Percentiles rank a stretch among this genome's conserved stretches.
Conservation (phyloP, 805 yeast genomes). For the Yamadazyma laniorum region DNA sequence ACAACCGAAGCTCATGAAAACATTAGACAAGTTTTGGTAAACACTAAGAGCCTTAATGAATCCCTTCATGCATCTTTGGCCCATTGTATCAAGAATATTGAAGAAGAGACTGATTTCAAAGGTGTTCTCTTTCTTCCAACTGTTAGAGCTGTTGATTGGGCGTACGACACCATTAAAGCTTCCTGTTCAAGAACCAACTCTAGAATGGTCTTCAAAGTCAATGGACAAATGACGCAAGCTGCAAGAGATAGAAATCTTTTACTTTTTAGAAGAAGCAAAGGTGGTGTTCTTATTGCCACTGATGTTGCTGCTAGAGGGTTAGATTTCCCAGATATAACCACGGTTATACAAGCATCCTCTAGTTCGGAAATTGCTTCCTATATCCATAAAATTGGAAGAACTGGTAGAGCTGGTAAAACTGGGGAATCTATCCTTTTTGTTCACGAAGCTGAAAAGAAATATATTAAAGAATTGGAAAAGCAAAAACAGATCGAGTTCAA, state of each 20-base stretch:
- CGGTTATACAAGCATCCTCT: slow-evolving; percentile 82
- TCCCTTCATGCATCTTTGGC: slow-evolving; percentile 55
- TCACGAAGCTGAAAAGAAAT: slow-evolving; percentile 56
- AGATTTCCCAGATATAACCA: slow-evolving; percentile 87
- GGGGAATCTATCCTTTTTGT: slow-evolving; percentile 70
- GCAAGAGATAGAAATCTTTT: slow-evolving; percentile 61
- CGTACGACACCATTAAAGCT: slow-evolving; percentile 27
- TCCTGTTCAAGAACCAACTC: slow-evolving; percentile 4
- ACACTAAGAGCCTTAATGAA: slow-evolving; percentile 54
- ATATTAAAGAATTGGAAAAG: slow-evolving; percentile 45
- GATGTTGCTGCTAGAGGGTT: slow-evolving; percentile 97
- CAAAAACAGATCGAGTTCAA: slow-evolving; percentile 56
- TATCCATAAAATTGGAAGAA: slow-evolving; percentile 92
- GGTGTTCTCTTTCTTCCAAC: slow-evolving; percentile 84
- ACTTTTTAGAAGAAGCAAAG: slow-evolving; percentile 44
- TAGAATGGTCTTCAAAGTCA: slow-evolving; percentile 36
- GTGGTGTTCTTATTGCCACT: slow-evolving; percentile 73
- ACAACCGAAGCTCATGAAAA: slow-evolving; percentile 76
- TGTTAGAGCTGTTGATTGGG: slow-evolving; percentile 61
- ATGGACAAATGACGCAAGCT: slow-evolving; percentile 73
- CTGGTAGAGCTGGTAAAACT: slow-evolving; percentile 84
- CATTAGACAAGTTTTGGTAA: slow-evolving; percentile 64
- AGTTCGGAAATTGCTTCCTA: slow-evolving; percentile 75
- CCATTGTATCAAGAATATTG: slow-evolving; percentile 41
- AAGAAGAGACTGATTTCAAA: slow-evolving; percentile 51